Evolutionary conservation across 257 asterid species (phyloP).

Genomic region (Gentiana dahurica): DNA sequence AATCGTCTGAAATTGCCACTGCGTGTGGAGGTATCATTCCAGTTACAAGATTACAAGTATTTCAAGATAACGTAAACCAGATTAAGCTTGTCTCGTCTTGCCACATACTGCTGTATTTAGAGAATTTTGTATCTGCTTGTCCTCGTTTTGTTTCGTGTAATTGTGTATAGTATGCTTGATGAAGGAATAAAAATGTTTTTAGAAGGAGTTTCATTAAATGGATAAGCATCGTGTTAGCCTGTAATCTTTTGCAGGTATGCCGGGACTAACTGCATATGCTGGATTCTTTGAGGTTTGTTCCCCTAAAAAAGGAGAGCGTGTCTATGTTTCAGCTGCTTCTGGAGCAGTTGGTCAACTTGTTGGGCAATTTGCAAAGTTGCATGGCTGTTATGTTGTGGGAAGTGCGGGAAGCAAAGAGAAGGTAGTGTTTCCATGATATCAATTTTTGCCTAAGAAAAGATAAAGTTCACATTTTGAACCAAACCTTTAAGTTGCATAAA

Average conservation of each 20-base stretch:
- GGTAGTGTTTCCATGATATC: too few species aligned
- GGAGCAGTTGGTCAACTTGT: slow-evolving; percentile 32
- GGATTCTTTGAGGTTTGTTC: slow-evolving; percentile 26
- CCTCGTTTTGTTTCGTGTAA: not conserved
- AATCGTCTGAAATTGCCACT: too few species aligned
- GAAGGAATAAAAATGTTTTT: not conserved
- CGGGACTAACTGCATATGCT: slow-evolving; percentile 25
- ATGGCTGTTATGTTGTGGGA: slow-evolving; percentile 25
- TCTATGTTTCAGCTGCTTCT: slow-evolving; percentile 23
- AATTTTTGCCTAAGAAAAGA: too few species aligned
- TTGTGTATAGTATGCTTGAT: not conserved
- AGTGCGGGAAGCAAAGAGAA: slow-evolving; percentile 26
- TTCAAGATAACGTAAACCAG: too few species aligned
- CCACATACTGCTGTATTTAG: too few species aligned
- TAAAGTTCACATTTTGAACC: too few species aligned
- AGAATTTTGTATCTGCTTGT: too few species aligned
- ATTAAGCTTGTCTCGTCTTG: too few species aligned
- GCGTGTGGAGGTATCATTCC: too few species aligned
- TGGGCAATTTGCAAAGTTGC: slow-evolving; percentile 21
- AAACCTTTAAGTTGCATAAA: too few species aligned
- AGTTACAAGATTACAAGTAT: too few species aligned
- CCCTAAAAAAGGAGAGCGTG: slow-evolving; percentile 25
- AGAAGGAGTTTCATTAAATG: not conserved
- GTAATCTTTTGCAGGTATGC: slow-evolving; percentile 11
- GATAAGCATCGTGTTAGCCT: not conserved